Base-by-base conservation (phyloP, 441 rosid genomes). In the Metrosideros polymorpha region DNA sequence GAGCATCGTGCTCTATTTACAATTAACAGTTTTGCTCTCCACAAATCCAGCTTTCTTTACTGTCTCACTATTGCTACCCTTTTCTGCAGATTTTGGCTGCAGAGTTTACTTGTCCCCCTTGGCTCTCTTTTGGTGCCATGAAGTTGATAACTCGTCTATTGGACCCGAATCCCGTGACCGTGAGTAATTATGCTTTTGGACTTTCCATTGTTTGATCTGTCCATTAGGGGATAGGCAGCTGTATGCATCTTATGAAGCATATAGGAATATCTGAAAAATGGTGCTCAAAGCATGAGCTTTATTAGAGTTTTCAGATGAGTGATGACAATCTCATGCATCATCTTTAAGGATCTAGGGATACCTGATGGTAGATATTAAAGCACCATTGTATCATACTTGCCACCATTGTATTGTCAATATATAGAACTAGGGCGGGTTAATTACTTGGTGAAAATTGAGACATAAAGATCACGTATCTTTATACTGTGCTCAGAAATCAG, bases 161-260 rank as follows among this genome's bases (percentile, higher is more conserved):
- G 92, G 98, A 97, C 92, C 98, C 99, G 10, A 97, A 95, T 87
- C 99, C 99, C 24, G 91, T 94, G 93, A 95, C 96, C 4, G 99
- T 97, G 91, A 92, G 99, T 88, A 54, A 63, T 71, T 86, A 24
- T 87, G 50, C 85, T 83, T 84, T 49, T 57, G 35, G 83, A 53
- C 25, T 18, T 42, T 54, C 52, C 42, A 32, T 86, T 52, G 15
- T 59, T 85, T 24, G 47, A 27, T 27, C 85, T 61, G 18, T 39
- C 79, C n/a, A 22, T 71, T 22, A 39, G 79, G 47, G 47, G 47
- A 71, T 71, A 71, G 79, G n/a, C 47, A 63, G 43, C 22, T 39
- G 79, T 22, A 39, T 71, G 47, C 47, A 71, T 71, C 47, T 71
- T 22, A 71, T 71, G 47, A 71, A 39, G 47, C 79, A 71, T 71